Conservation (phyloP, 345 rosid genomes). For the Garcia nutans region DNA sequence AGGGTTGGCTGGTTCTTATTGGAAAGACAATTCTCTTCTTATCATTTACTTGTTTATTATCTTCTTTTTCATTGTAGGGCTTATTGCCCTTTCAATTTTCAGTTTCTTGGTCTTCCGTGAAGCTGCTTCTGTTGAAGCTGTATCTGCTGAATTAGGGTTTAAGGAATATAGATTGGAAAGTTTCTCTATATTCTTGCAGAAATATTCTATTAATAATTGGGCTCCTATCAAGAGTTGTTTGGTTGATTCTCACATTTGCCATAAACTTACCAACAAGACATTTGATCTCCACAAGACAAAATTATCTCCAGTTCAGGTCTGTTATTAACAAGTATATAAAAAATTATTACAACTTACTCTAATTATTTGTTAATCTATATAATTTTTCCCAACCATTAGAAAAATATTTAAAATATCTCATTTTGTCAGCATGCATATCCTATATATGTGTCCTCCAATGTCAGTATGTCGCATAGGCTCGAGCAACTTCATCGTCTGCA, state of each 20-base stretch:
- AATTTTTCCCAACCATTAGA: too few relatives aligned
- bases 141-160: background rate
- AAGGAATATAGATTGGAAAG: conserved; percentile 14
- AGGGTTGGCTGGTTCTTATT: conserved; percentile 27
- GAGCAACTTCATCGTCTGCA: too few relatives aligned
- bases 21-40: background rate
- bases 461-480: too few relatives aligned
- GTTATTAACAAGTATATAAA: background rate
- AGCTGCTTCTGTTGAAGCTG: background rate
- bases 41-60: conserved; percentile 17
- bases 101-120: conserved; percentile 15
- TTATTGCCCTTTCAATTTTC: conserved; percentile 14
- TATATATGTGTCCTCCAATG: too few relatives aligned
- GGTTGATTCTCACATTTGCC: conserved; percentile 27
- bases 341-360: too few relatives aligned
- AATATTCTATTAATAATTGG: conserved; percentile 23
- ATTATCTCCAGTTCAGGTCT: conserved; percentile 20
- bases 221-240: conserved; percentile 30
- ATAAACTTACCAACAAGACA: background rate
- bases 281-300: background rate
- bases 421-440: too few relatives aligned
- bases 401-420: too few relatives aligned
- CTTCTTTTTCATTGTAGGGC: conserved; percentile 17
- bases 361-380: background rate
- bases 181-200: conserved; percentile 23